phyloP scores from a whole-genome alignment of 2,329 filamentous ascomycete species.

The Acarospora socialis region DNA sequence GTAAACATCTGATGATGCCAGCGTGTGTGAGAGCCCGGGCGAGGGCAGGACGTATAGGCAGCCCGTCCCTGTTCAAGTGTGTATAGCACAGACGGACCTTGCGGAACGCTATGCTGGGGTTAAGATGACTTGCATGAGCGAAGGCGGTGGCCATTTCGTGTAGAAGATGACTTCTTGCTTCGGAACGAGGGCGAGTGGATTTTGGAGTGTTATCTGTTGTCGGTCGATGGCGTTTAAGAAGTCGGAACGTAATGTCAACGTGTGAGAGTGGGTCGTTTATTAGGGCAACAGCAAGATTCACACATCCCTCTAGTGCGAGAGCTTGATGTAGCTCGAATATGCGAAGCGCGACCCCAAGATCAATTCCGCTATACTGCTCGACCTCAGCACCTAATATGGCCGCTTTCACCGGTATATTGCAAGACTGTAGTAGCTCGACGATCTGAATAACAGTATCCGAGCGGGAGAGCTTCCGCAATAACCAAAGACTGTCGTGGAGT shows the following conservation, averaged over 20 bases:
- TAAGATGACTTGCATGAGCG: slow-evolving; percentile 24
- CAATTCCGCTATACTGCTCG: no score
- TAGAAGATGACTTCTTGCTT: slow-evolving; percentile 28
- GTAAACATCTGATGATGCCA: slow-evolving; percentile 31
- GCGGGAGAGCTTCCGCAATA: no score
- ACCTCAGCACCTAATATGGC: no score
- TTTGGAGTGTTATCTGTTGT: slow-evolving; percentile 10
- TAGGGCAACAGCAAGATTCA: slow-evolving; percentile 7
- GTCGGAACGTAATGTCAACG: slow-evolving; percentile 1
- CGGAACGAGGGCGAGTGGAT: slow-evolving; percentile 19
- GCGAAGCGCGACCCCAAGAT: no score
- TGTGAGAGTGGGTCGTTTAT: slow-evolving; percentile 1
- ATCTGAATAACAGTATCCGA: no score
- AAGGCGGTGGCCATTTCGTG: slow-evolving; percentile 32
- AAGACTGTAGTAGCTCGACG: no score
- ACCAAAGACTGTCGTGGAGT: no score
- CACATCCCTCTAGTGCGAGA: slow-evolving; percentile 6
- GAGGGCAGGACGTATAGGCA: slow-evolving; percentile 28
- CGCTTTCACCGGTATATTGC: no score
- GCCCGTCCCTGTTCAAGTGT: slow-evolving; percentile 27
- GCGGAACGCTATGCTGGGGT: slow-evolving; percentile 29
- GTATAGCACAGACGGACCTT: slow-evolving; percentile 33
- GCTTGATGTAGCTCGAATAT: slow-evolving; percentile 6
- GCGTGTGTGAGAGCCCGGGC: slow-evolving; percentile 36
- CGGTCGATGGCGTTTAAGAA: slow-evolving; percentile 18